A percentile compares a stretch with the other conserved stretches of the same genome.
Evolutionary conservation across 108 stramenopile genomes (phyloP).

Genomic region (Aureococcus anophagefferens): DNA sequence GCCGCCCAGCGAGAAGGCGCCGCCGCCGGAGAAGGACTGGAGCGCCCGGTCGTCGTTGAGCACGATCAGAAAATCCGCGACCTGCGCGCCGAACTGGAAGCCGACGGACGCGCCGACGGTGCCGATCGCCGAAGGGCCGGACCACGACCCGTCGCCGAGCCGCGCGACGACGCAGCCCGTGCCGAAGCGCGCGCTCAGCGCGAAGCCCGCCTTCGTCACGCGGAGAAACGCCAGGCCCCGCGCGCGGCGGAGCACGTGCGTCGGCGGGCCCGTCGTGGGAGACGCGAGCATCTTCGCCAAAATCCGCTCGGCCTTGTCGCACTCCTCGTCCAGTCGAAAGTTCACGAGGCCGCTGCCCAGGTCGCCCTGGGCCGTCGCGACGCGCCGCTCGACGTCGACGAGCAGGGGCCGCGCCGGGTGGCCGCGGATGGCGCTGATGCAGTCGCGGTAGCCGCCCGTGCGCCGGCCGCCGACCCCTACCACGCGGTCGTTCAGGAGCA

Average conservation of each 20-base stretch:
- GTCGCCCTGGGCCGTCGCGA: neutral
- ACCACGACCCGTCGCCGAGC: conserved; percentile 72
- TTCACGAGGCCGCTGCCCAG: conserved; percentile 26
- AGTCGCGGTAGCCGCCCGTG: neutral
- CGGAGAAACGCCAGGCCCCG: conserved; percentile 45
- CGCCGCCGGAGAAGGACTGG: conserved; percentile 63
- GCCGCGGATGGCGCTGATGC: neutral
- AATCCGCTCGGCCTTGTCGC: conserved; percentile 58
- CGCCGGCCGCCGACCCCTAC: neutral
- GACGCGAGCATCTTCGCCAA: conserved; percentile 47
- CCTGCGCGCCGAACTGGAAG: conserved; percentile 71
- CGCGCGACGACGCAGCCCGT: conserved; percentile 68
- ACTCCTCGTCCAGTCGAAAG: conserved; percentile 78
- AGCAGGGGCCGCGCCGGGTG: neutral
- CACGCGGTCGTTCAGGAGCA: neutral
- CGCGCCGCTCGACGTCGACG: neutral
- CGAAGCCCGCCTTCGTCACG: conserved; percentile 69
- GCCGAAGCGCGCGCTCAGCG: conserved; percentile 61
- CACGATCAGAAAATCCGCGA: conserved; percentile 70
- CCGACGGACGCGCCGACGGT: conserved; percentile 67
- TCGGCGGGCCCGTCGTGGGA: conserved; percentile 18
- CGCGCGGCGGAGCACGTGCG: neutral
- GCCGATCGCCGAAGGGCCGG: conserved; percentile 72
- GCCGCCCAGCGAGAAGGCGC: conserved; percentile 60
- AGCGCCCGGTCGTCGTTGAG: conserved; percentile 68